Conservation (phyloP, 371 early-diverging fungal species). For the Mortierella sp. region DNA sequence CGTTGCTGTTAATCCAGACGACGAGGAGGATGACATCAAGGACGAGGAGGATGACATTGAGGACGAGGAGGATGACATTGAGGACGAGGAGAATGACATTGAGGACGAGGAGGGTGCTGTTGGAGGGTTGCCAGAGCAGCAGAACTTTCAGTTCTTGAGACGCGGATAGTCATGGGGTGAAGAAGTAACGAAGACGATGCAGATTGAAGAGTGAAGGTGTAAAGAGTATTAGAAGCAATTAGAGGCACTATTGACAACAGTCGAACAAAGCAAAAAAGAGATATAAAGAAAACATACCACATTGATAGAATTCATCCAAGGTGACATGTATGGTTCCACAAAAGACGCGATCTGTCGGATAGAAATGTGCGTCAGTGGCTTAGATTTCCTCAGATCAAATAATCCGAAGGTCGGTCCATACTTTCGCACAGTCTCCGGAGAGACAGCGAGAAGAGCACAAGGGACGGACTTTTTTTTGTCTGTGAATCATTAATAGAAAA, state of each 20-base stretch:
- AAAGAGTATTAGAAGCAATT: too few species aligned
- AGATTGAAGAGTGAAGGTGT: neutral
- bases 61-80: neutral
- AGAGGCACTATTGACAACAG: neutral
- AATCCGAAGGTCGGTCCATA: neutral
- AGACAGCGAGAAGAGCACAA: neutral
- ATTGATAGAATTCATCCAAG: too few species aligned
- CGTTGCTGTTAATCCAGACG: neutral
- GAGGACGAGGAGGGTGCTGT: neutral
- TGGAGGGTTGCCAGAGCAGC: neutral
- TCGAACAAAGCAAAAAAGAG: neutral
- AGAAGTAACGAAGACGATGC: neutral
- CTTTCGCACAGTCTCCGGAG: neutral
- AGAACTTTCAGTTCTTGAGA: neutral
- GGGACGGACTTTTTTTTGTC: neutral
- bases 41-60: too few species aligned
- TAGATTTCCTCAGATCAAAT: neutral
- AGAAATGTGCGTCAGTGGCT: neutral
- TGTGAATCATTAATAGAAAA: neutral
- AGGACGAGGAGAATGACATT: neutral
- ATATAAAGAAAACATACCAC: neutral
- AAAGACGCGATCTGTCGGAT: neutral
- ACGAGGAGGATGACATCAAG: too few species aligned
- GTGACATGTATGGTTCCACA: too few species aligned
- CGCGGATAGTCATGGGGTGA: neutral